Percentiles rank a stretch among this genome's conserved stretches.
phyloP scores from a whole-genome alignment of 192 early-diverging fungal genomes.

The Backusella macrospora region DNA sequence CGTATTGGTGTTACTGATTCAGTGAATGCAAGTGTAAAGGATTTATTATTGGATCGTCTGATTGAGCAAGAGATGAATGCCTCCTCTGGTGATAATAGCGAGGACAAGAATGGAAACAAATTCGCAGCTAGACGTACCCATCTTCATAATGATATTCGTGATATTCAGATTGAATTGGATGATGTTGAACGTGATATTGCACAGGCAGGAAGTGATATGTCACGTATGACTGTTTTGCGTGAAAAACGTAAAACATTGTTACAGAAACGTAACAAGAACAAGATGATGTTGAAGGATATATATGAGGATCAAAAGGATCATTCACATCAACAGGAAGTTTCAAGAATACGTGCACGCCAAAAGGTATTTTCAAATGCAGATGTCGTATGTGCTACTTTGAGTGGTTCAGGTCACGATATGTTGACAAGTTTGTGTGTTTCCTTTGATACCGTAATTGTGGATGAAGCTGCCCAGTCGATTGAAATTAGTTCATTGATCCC shows the following conservation, averaged over 20 bases:
- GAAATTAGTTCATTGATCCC: slow-evolving; percentile 91
- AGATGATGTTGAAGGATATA: slow-evolving; percentile 24
- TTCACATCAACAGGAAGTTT: slow-evolving; percentile 41
- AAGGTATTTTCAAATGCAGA: slow-evolving; percentile 79
- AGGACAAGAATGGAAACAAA: slow-evolving; percentile 23
- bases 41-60: slow-evolving; percentile 72
- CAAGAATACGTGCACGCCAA: slow-evolving; percentile 57
- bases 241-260: slow-evolving; percentile 19
- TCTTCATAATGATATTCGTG: slow-evolving; percentile 41
- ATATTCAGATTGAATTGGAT: slow-evolving; percentile 46
- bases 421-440: slow-evolving; percentile 63
- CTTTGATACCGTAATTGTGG: slow-evolving; percentile 90
- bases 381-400: slow-evolving; percentile 83
- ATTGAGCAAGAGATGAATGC: slow-evolving; percentile 64
- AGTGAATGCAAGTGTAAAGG: slow-evolving; percentile 72
- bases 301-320: slow-evolving; percentile 37
- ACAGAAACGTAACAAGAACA: slow-evolving; percentile 33
- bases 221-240: slow-evolving; percentile 15
- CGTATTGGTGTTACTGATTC: slow-evolving; percentile 78
- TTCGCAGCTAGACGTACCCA: slow-evolving; percentile 31
- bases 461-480: slow-evolving; percentile 94
- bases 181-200: slow-evolving; percentile 43
- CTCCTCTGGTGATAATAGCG: slow-evolving; percentile 16
- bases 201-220: slow-evolving; percentile 46
- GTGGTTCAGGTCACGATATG: slow-evolving; percentile 85